Evolutionary conservation across 805 yeast species (phyloP).

Genomic region (Lipomyces lipofer): DNA sequence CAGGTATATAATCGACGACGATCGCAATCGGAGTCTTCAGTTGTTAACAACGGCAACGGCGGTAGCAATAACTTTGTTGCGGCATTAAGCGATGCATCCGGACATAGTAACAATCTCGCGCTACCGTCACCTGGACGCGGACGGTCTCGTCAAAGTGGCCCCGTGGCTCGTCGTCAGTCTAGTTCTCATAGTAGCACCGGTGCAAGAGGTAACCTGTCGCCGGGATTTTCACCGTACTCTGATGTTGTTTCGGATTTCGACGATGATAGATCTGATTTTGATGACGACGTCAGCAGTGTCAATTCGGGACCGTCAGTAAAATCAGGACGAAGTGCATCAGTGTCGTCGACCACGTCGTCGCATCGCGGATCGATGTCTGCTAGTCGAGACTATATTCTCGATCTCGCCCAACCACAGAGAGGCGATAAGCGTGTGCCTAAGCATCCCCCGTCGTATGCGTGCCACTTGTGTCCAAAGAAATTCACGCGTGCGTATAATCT

Average conservation of each 20-base stretch:
- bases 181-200: constrained; percentile 8
- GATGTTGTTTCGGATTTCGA: constrained; percentile 16
- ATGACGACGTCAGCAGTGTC: constrained; percentile 23
- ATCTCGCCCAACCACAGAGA: constrained; percentile 60
- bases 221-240: constrained; percentile 12
- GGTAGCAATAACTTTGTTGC: neutral
- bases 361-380: constrained; percentile 6
- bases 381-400: constrained; percentile 59
- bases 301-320: constrained; percentile 5
- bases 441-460: constrained; percentile 70
- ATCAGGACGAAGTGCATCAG: constrained; percentile 5
- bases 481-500: constrained; percentile 93
- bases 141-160: neutral
- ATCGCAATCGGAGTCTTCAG: constrained; percentile 27
- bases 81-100: neutral
- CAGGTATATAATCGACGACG: constrained; percentile 8
- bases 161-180: neutral
- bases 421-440: constrained; percentile 61
- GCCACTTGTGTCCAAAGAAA: constrained; percentile 79
- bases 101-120: neutral
- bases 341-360: constrained; percentile 1
- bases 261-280: constrained; percentile 14
- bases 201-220: too few species aligned
- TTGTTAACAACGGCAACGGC: neutral
- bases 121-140: constrained; percentile 1